Evolutionary conservation across 2,329 filamentous ascomycete species (phyloP).

Genomic region (Paraphoma chrysanthemicola): DNA sequence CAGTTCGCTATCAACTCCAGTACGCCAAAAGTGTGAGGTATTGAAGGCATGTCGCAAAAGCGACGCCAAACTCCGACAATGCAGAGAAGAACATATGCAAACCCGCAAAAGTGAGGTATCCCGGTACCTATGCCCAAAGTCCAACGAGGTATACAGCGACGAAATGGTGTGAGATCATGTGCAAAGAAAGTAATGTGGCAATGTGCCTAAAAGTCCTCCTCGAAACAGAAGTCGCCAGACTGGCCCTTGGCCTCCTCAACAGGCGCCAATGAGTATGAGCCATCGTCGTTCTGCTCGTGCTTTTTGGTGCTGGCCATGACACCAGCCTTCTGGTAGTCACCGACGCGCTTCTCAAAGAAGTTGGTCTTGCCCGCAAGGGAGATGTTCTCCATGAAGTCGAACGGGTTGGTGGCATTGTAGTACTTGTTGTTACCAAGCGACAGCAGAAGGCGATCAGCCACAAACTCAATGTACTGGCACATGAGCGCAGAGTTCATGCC

Average conservation of each 20-base stretch:
- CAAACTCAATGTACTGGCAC: conserved; percentile 99
- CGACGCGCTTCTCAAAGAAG: conserved; percentile 99
- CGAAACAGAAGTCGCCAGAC: conserved; percentile 84
- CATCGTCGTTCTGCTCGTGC: conserved; percentile 59
- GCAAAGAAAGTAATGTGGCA: conserved; percentile 13
- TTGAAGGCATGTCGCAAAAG: conserved; percentile 27
- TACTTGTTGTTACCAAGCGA: conserved; percentile 93
- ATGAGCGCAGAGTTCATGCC: conserved; percentile 98
- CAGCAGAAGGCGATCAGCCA: conserved; percentile 91
- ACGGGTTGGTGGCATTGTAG: conserved; percentile 93
- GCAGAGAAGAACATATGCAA: conserved; percentile 38
- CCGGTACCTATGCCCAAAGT: conserved; percentile 30
- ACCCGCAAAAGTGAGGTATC: conserved; percentile 22
- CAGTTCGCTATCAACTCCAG: conserved; percentile 1
- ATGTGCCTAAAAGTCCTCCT: conserved; percentile 87
- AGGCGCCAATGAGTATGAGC: conserved; percentile 46
- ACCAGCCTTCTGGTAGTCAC: conserved; percentile 99
- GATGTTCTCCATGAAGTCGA: conserved; percentile 99
- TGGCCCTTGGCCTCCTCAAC: conserved; percentile 53
- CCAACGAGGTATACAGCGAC: conserved; percentile 32
- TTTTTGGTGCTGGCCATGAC: conserved; percentile 94
- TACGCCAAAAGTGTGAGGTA: conserved; percentile 21
- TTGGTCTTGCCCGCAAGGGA: conserved; percentile 99
- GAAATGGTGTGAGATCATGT: conserved; percentile 24
- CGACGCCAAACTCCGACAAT: conserved; percentile 36